phyloP scores from a whole-genome alignment of 1,284 basidiomycete species.

The Sanghuangporus sanghuang region DNA sequence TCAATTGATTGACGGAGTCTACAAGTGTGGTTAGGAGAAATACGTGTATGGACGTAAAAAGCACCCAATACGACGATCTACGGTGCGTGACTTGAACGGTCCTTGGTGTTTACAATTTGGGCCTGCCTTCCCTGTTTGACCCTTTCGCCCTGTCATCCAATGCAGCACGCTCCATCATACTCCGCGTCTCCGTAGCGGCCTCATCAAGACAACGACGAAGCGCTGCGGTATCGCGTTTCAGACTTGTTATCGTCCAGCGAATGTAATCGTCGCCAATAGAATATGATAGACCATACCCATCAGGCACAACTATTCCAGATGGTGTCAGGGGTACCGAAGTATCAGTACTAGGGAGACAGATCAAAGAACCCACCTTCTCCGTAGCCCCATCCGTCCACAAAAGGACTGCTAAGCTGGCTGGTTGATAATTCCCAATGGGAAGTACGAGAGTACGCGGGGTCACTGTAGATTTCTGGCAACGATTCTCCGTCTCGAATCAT shows the following conservation, averaged over 20 bases:
- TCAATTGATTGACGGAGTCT: neutral
- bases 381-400: constrained; percentile 94
- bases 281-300: constrained; percentile 94
- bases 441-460: constrained; percentile 67
- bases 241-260: constrained; percentile 89
- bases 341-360: neutral
- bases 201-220: constrained; percentile 72
- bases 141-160: constrained; percentile 29
- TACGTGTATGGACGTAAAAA: neutral
- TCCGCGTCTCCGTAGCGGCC: constrained; percentile 72
- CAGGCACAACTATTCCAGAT: constrained; percentile 62
- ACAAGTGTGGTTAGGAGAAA: neutral
- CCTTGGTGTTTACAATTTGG: constrained; percentile 7
- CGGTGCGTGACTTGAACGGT: neutral
- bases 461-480: constrained; percentile 75
- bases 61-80: neutral
- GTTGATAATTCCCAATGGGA: constrained; percentile 93
- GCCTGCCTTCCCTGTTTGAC: neutral
- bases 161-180: constrained; percentile 69
- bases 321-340: constrained; percentile 5
- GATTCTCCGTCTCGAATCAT: constrained; percentile 73
- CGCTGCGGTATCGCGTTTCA: constrained; percentile 59
- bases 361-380: constrained; percentile 69
- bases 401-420: constrained; percentile 79
- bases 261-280: constrained; percentile 85